These are phyloP conservation scores for Leptodermis oblonga DNA, from an alignment of 257 asterid species.

Conservation along the genomic window DNA sequence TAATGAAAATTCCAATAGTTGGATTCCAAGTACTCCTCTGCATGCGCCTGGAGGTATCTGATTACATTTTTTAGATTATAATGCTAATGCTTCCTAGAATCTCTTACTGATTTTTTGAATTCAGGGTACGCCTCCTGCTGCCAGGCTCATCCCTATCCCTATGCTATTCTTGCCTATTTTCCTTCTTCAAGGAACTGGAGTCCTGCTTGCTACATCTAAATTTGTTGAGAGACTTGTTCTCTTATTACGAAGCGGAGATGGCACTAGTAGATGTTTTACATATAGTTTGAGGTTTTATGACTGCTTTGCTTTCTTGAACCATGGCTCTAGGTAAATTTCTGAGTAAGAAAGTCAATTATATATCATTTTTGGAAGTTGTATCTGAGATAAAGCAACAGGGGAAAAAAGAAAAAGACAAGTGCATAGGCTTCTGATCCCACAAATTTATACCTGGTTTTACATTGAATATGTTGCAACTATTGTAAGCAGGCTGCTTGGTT, in stretches of 20 bases:
- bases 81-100: conserved; percentile 12
- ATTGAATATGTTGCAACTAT: conserved; percentile 13
- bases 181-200: conserved; percentile 76
- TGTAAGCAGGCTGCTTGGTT: conserved; percentile 78
- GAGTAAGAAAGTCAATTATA: background rate
- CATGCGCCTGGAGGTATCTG: conserved; percentile 86
- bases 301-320: conserved; percentile 78
- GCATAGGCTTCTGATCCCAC: background rate
- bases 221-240: conserved; percentile 66
- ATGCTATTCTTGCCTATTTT: conserved; percentile 86
- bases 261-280: conserved; percentile 51
- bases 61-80: conserved; percentile 2
- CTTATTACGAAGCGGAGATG: conserved; percentile 62
- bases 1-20: conserved; percentile 84
- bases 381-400: background rate
- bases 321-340: conserved; percentile 77
- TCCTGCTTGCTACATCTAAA: conserved; percentile 61
- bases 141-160: conserved; percentile 64
- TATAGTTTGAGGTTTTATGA: conserved; percentile 65
- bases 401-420: background rate
- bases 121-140: conserved; percentile 84
- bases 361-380: background rate
- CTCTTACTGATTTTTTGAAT: conserved; percentile 21
- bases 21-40: conserved; percentile 89
- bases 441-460: background rate